Conservation (phyloP, 345 rosid genomes). For the Punica granatum region DNA sequence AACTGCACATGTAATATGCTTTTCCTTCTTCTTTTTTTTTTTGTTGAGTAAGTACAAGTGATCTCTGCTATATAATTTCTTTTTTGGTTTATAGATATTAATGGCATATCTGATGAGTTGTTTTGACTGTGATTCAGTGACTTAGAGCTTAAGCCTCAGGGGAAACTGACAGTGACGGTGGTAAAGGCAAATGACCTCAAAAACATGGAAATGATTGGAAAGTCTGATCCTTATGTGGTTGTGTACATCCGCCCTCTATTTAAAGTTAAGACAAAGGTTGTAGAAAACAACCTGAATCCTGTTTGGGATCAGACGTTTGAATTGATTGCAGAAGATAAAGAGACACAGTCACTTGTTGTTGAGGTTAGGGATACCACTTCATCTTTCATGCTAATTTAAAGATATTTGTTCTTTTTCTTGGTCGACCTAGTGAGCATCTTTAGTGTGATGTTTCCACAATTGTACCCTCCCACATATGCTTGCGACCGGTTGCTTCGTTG, state of each 20-base stretch:
- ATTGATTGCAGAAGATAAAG: slow-evolving; percentile 94
- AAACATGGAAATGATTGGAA: slow-evolving; percentile 98
- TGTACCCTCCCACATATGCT: background rate
- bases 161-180: slow-evolving; percentile 61
- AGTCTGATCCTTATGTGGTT: slow-evolving; percentile 90
- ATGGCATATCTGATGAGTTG: background rate
- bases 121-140: slow-evolving; percentile 46
- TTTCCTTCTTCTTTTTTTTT: background rate
- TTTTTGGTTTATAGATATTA: background rate
- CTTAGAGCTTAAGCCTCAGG: slow-evolving; percentile 94
- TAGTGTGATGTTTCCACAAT: background rate
- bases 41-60: background rate
- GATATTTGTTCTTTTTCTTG: background rate
- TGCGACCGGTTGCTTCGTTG: background rate
- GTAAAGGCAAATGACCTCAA: slow-evolving; percentile 79
- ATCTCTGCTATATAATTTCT: background rate
- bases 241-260: slow-evolving; percentile 69
- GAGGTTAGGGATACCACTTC: slow-evolving; percentile 44
- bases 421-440: background rate
- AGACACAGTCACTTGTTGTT: slow-evolving; percentile 69
- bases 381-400: slow-evolving; percentile 5
- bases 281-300: slow-evolving; percentile 94
- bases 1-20: too few species aligned
- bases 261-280: slow-evolving; percentile 72
- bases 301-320: slow-evolving; percentile 84